phyloP scores from a whole-genome alignment of 2,329 filamentous ascomycete genomes.

The Ophiosphaerella herpotricha region DNA sequence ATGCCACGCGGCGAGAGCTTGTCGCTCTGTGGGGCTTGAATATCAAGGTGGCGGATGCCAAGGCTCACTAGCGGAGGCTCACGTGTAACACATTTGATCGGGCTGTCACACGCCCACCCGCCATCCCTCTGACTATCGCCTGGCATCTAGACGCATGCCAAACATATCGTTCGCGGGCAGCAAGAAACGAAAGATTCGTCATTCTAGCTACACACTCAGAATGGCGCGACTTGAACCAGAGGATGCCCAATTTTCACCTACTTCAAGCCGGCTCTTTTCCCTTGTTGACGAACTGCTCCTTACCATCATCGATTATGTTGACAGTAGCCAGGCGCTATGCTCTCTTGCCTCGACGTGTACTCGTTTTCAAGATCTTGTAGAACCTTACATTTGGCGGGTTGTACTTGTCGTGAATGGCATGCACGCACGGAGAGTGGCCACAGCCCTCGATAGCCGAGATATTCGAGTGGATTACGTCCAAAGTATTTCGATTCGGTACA shows the following conservation, averaged over 20 bases:
- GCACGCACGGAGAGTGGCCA: conserved; percentile 29
- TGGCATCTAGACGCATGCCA: conserved; percentile 22
- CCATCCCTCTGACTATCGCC: neutral
- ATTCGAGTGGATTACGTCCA: conserved; percentile 31
- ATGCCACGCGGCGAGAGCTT: too few species aligned
- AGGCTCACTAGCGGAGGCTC: too few species aligned
- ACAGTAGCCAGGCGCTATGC: conserved; percentile 24
- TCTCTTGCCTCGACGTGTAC: conserved; percentile 38
- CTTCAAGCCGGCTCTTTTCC: conserved; percentile 25
- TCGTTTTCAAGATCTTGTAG: conserved; percentile 35
- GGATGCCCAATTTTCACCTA: conserved; percentile 15
- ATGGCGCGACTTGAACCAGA: conserved; percentile 23
- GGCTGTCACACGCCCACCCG: neutral
- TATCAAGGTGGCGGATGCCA: too few species aligned
- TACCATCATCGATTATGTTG: conserved; percentile 39
- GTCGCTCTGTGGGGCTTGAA: too few species aligned
- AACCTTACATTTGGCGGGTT: conserved; percentile 42
- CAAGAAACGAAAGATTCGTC: conserved; percentile 37
- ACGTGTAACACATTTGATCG: too few species aligned
- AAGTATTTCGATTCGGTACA: conserved; percentile 37
- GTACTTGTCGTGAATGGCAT: conserved; percentile 32
- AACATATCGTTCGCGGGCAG: conserved; percentile 23
- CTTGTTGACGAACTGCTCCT: conserved; percentile 44
- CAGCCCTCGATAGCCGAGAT: conserved; percentile 28
- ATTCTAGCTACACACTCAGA: conserved; percentile 28